phyloP scores from a whole-genome alignment of 2,329 filamentous ascomycete genomes.

The Magnaporthales sp. region DNA sequence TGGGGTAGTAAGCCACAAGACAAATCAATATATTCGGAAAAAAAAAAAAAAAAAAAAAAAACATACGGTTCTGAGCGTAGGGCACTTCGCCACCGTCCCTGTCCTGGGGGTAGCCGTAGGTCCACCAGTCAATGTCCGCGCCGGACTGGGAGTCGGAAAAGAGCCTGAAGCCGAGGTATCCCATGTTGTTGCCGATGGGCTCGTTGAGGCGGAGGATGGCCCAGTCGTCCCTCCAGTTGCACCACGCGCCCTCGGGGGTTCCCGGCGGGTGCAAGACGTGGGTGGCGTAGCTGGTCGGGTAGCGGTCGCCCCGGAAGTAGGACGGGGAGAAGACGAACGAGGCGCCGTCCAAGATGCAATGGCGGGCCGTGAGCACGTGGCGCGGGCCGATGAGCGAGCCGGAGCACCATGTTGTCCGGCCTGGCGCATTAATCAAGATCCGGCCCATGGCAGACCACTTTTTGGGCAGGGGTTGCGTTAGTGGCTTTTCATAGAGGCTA shows the following conservation, averaged over 20 bases:
- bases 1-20: no score
- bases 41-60: background rate
- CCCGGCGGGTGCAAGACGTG: background rate
- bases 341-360: constrained; percentile 2
- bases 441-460: constrained; percentile 3
- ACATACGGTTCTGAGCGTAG: background rate
- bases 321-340: constrained; percentile 4
- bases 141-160: constrained; percentile 1
- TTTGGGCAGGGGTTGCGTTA: no score
- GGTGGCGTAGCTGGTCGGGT: background rate
- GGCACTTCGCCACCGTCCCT: background rate
- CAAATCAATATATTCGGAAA: background rate
- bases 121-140: background rate
- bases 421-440: background rate
- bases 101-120: constrained; percentile 3
- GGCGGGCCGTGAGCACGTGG: background rate
- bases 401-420: background rate
- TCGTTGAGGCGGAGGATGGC: constrained; percentile 1
- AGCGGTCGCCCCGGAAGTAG: constrained; percentile 2
- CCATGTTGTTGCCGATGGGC: background rate
- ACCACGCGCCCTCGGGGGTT: background rate
- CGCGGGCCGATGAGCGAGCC: constrained; percentile 1
- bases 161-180: constrained; percentile 3
- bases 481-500: no score
- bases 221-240: constrained; percentile 5